phyloP scores from a whole-genome alignment of 2,329 filamentous ascomycete genomes.

The Talaromyces pinophilus region DNA sequence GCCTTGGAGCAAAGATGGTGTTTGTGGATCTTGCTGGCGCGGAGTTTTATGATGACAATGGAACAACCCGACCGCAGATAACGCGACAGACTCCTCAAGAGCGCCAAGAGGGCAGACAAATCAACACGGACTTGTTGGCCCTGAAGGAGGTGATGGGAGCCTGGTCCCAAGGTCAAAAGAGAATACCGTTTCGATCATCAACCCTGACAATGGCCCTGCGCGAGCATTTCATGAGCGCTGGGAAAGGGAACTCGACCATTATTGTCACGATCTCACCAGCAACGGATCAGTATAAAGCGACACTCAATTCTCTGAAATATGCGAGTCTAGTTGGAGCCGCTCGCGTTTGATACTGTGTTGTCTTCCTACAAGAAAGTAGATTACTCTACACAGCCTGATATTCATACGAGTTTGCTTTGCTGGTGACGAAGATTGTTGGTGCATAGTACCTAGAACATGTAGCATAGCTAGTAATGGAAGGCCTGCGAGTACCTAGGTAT shows the following conservation, averaged over 20 bases:
- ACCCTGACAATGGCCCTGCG: constrained; percentile 49
- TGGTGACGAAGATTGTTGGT: background rate
- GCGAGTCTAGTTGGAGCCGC: background rate
- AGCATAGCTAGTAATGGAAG: background rate
- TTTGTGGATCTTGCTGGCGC: constrained; percentile 52
- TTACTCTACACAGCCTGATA: background rate
- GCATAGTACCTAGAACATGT: background rate
- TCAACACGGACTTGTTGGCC: constrained; percentile 50
- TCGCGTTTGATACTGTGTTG: background rate
- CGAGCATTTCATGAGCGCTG: constrained; percentile 37
- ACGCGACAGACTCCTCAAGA: constrained; percentile 35
- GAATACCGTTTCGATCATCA: constrained; percentile 48
- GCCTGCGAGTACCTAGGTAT: constrained; percentile 22
- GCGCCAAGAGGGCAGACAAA: constrained; percentile 45
- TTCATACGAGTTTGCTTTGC: background rate
- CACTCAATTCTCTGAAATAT: constrained; percentile 42
- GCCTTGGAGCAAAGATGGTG: constrained; percentile 46
- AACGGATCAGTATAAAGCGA: constrained; percentile 41
- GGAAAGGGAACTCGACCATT: constrained; percentile 37
- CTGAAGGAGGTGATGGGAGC: constrained; percentile 53
- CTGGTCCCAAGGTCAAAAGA: constrained; percentile 34
- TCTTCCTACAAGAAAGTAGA: background rate
- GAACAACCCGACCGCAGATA: constrained; percentile 32
- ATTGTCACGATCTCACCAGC: constrained; percentile 46
- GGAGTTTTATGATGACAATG: constrained; percentile 42